Percentiles rank a stretch among this genome's conserved stretches.
These are phyloP conservation scores for Capsella rubella DNA, from an alignment of 441 rosid species.

Conservation along the genomic window DNA sequence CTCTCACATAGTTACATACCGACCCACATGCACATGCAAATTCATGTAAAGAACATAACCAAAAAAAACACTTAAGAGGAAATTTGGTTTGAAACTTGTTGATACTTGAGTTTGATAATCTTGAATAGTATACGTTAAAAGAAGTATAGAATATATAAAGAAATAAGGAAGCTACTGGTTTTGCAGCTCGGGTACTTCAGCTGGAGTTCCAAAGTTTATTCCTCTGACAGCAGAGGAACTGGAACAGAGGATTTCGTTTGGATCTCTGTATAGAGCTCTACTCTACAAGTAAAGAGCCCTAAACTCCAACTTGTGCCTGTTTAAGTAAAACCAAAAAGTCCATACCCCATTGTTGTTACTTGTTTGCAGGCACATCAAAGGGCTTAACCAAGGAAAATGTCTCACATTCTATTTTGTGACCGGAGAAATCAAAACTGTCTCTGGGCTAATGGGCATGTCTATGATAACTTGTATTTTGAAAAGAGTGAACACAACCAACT, in stretches of 20 bases:
- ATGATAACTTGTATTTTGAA: conserved; percentile 64
- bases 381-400: conserved; percentile 66
- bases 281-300: conserved; percentile 57
- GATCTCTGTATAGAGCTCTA: conserved; percentile 58
- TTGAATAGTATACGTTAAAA: neutral
- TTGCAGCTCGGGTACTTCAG: conserved; percentile 81
- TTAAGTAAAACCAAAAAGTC: neutral
- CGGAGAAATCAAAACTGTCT: conserved; percentile 62
- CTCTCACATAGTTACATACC: neutral
- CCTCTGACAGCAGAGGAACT: conserved; percentile 67
- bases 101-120: neutral
- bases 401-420: conserved; percentile 65
- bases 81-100: neutral
- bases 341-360: neutral
- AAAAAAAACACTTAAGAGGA: neutral
- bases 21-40: neutral
- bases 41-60: neutral
- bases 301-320: conserved; percentile 10
- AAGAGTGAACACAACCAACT: conserved; percentile 53
- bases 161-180: neutral
- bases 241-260: conserved; percentile 57
- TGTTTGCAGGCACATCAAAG: conserved; percentile 59
- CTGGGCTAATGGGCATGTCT: conserved; percentile 64
- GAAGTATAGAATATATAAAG: conserved; percentile 3
- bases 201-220: conserved; percentile 74